Base-by-base conservation (phyloP, 768 basidiomycete species). In the Suillus luteus region DNA sequence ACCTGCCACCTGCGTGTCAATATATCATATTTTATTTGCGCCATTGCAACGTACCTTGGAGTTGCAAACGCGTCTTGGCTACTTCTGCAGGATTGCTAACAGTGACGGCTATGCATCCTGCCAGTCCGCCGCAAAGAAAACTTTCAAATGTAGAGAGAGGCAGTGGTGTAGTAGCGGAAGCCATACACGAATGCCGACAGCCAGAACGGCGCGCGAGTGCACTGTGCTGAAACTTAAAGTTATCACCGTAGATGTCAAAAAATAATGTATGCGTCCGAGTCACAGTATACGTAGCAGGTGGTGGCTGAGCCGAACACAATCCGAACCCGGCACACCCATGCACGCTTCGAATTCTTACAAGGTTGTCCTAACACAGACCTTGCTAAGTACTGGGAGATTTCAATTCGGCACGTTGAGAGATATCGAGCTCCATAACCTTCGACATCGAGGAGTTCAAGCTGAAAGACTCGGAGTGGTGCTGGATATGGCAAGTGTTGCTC, bases 61-160 rank as follows among this genome's bases (percentile, higher is more conserved):
- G 85, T 75, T 99, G 97, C 59, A 99, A 79, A 62, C 96, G 90
- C 46, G 97, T 99, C 78, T 99, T 99, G 52, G 92, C 91, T 24
- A 77, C 71, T 69, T 90, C 90, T 9, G 88, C 88, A 15, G 89
- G 87, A 68, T 92, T 92, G 5, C 90, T 91, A 60, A 92, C 79
- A 10, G 91, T 91, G 55, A 96, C 95, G 35, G 96, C 96, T 49
- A 91, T 89, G 75, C 87, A 93, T 64, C 95, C 97, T 59, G 97
- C 97, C 60, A 95, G 73, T 31, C 92, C 96, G 60, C 97, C 97
- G 67, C 92, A 92, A 14, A 92, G 49, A 73, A 99, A 99, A 48
- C 90, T 86, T 75, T 96, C 95, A 58, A 81, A 67, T 0, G 90
- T 91, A 48, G 88, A 87, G 40, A 94, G 73, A 61, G 78, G 74